Conservation (phyloP, 768 basidiomycete genomes). For the Leccinum subgranulosum region DNA sequence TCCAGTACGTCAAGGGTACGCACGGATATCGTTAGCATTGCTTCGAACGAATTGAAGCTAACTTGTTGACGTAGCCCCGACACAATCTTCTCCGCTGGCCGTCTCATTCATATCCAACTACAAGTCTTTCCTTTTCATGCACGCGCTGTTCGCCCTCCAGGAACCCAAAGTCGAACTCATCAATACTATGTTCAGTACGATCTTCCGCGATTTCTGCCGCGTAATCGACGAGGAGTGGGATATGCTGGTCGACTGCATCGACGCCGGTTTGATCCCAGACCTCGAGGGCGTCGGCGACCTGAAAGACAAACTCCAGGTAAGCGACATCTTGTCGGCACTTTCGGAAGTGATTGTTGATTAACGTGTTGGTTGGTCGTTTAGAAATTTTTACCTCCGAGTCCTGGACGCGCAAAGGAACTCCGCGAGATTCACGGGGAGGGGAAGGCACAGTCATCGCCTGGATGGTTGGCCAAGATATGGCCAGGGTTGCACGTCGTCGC, state of each 20-base stretch:
- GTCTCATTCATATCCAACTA: conserved; percentile 21
- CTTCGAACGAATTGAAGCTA: not conserved
- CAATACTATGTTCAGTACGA: conserved; percentile 20
- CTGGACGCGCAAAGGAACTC: conserved; percentile 16
- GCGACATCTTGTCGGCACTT: not conserved
- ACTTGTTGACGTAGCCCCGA: conserved; percentile 4
- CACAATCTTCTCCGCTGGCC: conserved; percentile 13
- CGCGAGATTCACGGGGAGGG: conserved; percentile 5
- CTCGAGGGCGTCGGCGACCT: conserved; percentile 12
- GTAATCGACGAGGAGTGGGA: conserved; percentile 23
- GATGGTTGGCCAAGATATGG: conserved; percentile 25
- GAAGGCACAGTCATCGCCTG: not conserved
- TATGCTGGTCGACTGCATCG: conserved; percentile 15
- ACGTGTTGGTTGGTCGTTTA: not conserved
- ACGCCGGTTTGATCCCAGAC: conserved; percentile 14
- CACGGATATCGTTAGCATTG: not conserved
- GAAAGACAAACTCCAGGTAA: conserved; percentile 10
- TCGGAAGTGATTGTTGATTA: not conserved
- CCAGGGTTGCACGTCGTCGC: conserved; percentile 10
- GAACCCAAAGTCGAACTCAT: conserved; percentile 21
- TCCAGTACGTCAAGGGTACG: conserved; percentile 7
- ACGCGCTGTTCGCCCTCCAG: conserved; percentile 21
- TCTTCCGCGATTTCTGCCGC: conserved; percentile 22
- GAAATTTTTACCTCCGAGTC: conserved; percentile 16
- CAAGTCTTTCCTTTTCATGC: conserved; percentile 21